Evolutionary conservation across 2,329 filamentous ascomycete species (phyloP).

Genomic region (Blastomyces silverae): DNA sequence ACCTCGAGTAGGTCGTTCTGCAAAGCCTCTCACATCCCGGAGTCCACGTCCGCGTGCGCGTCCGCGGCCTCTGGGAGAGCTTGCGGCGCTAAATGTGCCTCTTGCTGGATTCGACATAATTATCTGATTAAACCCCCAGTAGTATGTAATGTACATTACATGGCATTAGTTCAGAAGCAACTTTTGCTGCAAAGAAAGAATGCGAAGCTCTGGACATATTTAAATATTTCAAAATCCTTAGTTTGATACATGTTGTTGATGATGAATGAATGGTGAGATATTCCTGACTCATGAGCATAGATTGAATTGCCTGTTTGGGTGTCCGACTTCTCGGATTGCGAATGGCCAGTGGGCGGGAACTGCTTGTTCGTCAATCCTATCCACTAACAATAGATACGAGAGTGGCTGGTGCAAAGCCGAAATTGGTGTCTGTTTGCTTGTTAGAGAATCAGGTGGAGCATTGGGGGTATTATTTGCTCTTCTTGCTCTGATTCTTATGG

Average conservation of each 20-base stretch:
- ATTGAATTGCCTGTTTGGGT: background rate
- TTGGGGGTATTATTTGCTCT: no score
- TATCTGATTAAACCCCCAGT: background rate
- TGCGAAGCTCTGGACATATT: background rate
- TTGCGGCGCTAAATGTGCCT: no score
- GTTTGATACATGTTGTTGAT: background rate
- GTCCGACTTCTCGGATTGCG: background rate
- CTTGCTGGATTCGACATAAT: slow-evolving; percentile 3
- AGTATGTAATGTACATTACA: no score
- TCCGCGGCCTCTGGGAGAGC: background rate
- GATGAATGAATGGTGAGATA: background rate
- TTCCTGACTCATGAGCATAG: slow-evolving; percentile 3
- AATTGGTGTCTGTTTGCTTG: no score
- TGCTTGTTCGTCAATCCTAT: background rate
- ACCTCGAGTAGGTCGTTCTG: background rate
- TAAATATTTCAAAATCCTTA: background rate
- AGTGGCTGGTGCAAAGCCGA: no score
- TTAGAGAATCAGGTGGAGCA: no score
- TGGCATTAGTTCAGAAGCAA: background rate
- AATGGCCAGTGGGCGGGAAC: background rate
- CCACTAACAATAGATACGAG: no score
- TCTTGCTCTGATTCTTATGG: no score
- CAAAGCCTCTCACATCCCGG: background rate
- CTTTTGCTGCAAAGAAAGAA: background rate
- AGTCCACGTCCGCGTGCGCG: background rate